A percentile compares a stretch with the other conserved stretches of the same genome.
phyloP scores from a whole-genome alignment of 805 yeast genomes.

The Lachancea thermotolerans region DNA sequence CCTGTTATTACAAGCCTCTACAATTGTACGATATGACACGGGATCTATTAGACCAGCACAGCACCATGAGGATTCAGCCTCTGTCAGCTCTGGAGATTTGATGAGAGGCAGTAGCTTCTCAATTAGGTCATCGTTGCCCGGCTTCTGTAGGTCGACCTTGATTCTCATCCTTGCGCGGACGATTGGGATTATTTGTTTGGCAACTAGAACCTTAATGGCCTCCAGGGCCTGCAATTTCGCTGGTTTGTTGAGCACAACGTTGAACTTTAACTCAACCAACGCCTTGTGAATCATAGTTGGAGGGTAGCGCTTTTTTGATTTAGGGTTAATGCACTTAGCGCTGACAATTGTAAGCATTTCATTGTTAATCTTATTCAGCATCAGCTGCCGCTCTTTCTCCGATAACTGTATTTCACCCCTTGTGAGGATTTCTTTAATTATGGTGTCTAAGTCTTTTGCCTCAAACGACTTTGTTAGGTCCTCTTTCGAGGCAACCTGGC shows the following conservation, averaged over 20 bases:
- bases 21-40: slow-evolving; percentile 65
- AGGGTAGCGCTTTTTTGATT: slow-evolving; percentile 83
- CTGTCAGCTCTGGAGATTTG: slow-evolving; percentile 39
- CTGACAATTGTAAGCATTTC: slow-evolving; percentile 79
- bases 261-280: slow-evolving; percentile 68
- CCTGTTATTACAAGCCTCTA: slow-evolving; percentile 49
- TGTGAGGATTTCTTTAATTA: slow-evolving; percentile 72
- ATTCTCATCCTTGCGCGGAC: slow-evolving; percentile 93
- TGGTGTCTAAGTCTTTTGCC: slow-evolving; percentile 63
- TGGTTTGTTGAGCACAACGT: slow-evolving; percentile 62
- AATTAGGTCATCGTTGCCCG: slow-evolving; percentile 35
- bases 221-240: slow-evolving; percentile 89
- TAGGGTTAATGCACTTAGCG: slow-evolving; percentile 88
- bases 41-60: slow-evolving; percentile 77
- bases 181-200: slow-evolving; percentile 81
- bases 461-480: slow-evolving; percentile 72
- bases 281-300: slow-evolving; percentile 92
- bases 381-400: slow-evolving; percentile 83
- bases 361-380: slow-evolving; percentile 64
- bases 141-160: slow-evolving; percentile 50
- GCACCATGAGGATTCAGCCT: slow-evolving; percentile 43
- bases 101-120: slow-evolving; percentile 39
- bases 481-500: slow-evolving; percentile 83
- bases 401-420: slow-evolving; percentile 94
- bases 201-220: slow-evolving; percentile 71